These are phyloP conservation scores for Panaeolus papilionaceus DNA, from an alignment of 768 basidiomycete genomes.

Conservation along the genomic window DNA sequence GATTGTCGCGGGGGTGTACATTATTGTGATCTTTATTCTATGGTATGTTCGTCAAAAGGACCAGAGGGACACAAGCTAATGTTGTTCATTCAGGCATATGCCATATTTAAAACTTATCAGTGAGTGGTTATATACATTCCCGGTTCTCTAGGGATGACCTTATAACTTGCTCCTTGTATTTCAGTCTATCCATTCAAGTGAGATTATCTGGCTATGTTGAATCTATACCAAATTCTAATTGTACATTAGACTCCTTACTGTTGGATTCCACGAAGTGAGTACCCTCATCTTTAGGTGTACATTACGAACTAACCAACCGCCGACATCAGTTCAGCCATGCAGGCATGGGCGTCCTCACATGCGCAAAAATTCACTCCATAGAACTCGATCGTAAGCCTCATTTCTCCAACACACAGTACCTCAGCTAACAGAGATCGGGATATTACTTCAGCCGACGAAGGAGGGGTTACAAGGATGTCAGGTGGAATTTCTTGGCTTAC, in stretches of 20 bases:
- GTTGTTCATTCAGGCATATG: conserved; percentile 68
- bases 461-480: conserved; percentile 86
- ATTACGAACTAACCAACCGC: conserved; percentile 12
- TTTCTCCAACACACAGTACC: not conserved
- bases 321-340: conserved; percentile 85
- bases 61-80: too few relatives aligned
- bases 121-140: conserved; percentile 42
- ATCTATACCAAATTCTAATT: not conserved
- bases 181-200: conserved; percentile 93
- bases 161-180: not conserved
- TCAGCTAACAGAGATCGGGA: conserved; percentile 9
- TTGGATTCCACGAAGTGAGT: conserved; percentile 86
- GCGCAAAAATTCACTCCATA: conserved; percentile 85
- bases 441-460: conserved; percentile 73
- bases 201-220: conserved; percentile 31
- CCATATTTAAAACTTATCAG: conserved; percentile 75
- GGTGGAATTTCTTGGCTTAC: conserved; percentile 86
- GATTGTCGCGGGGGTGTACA: conserved; percentile 80
- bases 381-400: conserved; percentile 79
- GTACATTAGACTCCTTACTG: conserved; percentile 69
- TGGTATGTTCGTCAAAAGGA: conserved; percentile 55
- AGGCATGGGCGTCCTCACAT: conserved; percentile 78
- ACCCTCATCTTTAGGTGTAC: not conserved
- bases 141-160: conserved; percentile 1
- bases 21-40: conserved; percentile 77